Conservation (phyloP, 306 rosid genomes). For the Styphnolobium japonicum region DNA sequence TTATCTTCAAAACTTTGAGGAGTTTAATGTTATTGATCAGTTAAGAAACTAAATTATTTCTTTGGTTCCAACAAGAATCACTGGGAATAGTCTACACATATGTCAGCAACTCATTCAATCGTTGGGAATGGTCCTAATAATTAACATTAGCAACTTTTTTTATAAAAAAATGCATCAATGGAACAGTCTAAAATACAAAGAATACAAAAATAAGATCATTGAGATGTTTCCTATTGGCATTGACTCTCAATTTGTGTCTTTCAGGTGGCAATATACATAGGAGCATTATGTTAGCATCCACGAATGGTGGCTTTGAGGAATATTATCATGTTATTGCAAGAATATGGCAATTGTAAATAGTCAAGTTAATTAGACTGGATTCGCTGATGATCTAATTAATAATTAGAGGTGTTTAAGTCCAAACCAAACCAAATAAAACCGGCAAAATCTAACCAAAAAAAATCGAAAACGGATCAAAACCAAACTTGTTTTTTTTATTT, state of each 20-base stretch:
- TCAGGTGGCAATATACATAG: slow-evolving; percentile 66
- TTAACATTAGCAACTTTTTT: background rate
- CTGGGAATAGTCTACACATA: too few species aligned
- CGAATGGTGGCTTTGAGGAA: slow-evolving; percentile 89
- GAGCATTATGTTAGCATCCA: slow-evolving; percentile 91
- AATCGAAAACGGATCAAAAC: too few species aligned
- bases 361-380: background rate
- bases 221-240: background rate
- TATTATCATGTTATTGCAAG: slow-evolving; percentile 32
- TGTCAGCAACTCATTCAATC: too few species aligned
- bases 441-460: too few species aligned
- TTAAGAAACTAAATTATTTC: too few species aligned
- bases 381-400: too few species aligned
- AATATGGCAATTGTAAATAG: background rate
- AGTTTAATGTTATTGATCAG: too few species aligned
- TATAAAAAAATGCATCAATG: background rate
- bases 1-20: too few species aligned
- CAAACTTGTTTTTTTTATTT: too few species aligned
- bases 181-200: background rate
- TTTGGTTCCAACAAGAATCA: too few species aligned
- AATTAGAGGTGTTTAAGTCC: too few species aligned
- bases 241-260: background rate
- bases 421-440: too few species aligned
- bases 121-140: slow-evolving; percentile 55
- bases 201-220: background rate